A percentile compares a stretch with the other conserved stretches of the same genome.
These are phyloP conservation scores for Pulveroboletus sp. DNA, from an alignment of 768 basidiomycete genomes.

Conservation along the genomic window DNA sequence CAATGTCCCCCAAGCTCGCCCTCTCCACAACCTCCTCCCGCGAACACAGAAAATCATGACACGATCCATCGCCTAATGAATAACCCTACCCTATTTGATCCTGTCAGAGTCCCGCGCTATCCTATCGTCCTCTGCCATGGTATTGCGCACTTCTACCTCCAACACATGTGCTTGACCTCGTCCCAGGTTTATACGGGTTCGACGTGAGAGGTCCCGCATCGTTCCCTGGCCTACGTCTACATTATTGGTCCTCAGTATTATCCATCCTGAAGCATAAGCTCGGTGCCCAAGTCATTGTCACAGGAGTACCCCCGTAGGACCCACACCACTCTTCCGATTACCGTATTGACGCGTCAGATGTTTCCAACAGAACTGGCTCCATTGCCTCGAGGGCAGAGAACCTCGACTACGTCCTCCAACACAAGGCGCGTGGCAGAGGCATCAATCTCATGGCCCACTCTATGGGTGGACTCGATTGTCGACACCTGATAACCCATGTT, in stretches of 20 bases:
- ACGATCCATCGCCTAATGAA: constrained; percentile 65
- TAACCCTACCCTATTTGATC: constrained; percentile 76
- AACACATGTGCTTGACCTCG: not conserved
- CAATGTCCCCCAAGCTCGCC: not conserved
- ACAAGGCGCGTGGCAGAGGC: constrained; percentile 65
- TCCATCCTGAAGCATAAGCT: constrained; percentile 73
- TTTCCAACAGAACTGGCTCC: constrained; percentile 70
- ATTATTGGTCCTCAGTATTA: constrained; percentile 93
- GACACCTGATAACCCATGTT: constrained; percentile 85
- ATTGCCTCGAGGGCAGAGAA: constrained; percentile 74
- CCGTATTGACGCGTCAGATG: not conserved
- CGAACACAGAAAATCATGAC: constrained; percentile 32
- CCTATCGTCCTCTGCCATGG: constrained; percentile 97
- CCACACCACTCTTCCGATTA: not conserved
- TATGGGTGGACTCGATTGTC: constrained; percentile 96
- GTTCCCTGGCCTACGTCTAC: constrained; percentile 79
- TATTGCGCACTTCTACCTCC: constrained; percentile 25
- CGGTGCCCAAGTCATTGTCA: constrained; percentile 93
- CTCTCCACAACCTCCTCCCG: constrained; percentile 16
- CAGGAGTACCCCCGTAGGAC: constrained; percentile 85
- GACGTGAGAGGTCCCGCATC: constrained; percentile 81
- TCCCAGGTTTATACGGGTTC: constrained; percentile 86
- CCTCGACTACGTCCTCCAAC: constrained; percentile 67
- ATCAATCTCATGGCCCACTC: constrained; percentile 95
- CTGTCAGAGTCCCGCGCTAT: constrained; percentile 73